Base-by-base conservation (phyloP, 768 basidiomycete species). In the Coprinopsis marcescibilis region DNA sequence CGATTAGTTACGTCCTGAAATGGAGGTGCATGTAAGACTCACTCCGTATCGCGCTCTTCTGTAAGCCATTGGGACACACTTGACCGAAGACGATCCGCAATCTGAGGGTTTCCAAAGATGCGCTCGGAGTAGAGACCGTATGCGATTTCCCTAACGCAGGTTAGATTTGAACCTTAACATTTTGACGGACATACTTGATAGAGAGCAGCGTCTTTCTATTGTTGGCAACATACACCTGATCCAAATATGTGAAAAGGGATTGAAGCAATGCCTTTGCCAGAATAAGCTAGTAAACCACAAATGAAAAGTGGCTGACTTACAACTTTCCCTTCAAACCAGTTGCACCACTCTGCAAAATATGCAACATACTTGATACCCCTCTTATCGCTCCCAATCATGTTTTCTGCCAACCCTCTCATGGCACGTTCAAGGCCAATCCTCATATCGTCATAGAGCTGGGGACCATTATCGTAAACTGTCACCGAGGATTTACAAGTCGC, bases 171-270 rank as follows among this genome's bases (percentile, higher is more conserved):
- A n/a, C n/a, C n/a, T n/a, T n/a, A n/a, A n/a, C n/a, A n/a, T n/a
- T n/a, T n/a, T n/a, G n/a, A n/a, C n/a, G n/a, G n/a, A n/a, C n/a
- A n/a, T n/a, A n/a, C n/a, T n/a, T 81, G 37, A 83, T 73, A 12
- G 60, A 64, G 6, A 56, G 54, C 12, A 68, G 46, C 11, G 65
- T 61, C 15, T 23, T 4, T 21, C 66, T 63, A 25, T 71, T 62
- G 32, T 66, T 64, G 0, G 60, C 55, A 8, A 87, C 70, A 52
- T 81, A 89, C 0, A 72, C 70, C 56, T 84, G 78, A 57, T 92
- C 87, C 42, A 91, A 63, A 59, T 83, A 85, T 2, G 85, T 76
- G 43, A 89, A 63, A 20, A 89, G 62, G 0, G 82, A 82, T 51
- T 75, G 64, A 2, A 89, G 57, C 15, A 88, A 63, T 3, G 65